phyloP scores from a whole-genome alignment of 2,329 filamentous ascomycete species.

The Ustulina deusta region DNA sequence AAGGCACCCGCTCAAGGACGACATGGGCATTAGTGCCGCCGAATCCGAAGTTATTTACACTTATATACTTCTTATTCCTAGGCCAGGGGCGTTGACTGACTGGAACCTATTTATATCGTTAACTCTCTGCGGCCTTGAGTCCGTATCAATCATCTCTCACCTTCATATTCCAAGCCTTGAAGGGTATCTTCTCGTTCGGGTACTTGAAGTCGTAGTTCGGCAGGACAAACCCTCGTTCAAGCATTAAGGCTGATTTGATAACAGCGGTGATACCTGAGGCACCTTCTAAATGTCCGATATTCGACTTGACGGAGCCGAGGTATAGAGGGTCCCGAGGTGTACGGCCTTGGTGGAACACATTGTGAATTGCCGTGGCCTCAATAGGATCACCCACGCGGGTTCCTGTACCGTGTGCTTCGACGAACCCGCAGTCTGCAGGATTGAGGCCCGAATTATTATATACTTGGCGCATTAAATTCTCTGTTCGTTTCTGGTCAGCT shows the following conservation, averaged over 20 bases:
- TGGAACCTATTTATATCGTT: conserved; percentile 53
- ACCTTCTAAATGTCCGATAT: conserved; percentile 65
- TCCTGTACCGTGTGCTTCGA: conserved; percentile 69
- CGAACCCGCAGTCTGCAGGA: conserved; percentile 55
- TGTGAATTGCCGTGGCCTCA: conserved; percentile 63
- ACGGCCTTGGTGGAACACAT: conserved; percentile 57
- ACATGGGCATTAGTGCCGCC: conserved; percentile 51
- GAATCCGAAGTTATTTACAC: conserved; percentile 53
- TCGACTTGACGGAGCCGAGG: conserved; percentile 64
- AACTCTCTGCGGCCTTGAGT: neutral
- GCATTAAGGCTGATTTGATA: conserved; percentile 65
- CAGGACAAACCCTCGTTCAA: conserved; percentile 63
- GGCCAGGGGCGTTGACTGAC: conserved; percentile 60
- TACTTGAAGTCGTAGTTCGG: conserved; percentile 64
- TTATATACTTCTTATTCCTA: conserved; percentile 61
- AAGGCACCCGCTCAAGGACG: conserved; percentile 52
- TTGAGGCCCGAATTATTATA: conserved; percentile 57
- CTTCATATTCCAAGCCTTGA: conserved; percentile 63
- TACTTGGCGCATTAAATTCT: conserved; percentile 57
- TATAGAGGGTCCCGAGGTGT: conserved; percentile 58
- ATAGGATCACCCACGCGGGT: conserved; percentile 67
- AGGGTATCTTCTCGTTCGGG: conserved; percentile 62
- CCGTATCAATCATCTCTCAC: conserved; percentile 30
- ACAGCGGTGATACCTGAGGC: conserved; percentile 64
- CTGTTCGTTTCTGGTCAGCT: conserved; percentile 45